phyloP scores from a whole-genome alignment of 2,329 filamentous ascomycete genomes.

The Botrytis fragariae region DNA sequence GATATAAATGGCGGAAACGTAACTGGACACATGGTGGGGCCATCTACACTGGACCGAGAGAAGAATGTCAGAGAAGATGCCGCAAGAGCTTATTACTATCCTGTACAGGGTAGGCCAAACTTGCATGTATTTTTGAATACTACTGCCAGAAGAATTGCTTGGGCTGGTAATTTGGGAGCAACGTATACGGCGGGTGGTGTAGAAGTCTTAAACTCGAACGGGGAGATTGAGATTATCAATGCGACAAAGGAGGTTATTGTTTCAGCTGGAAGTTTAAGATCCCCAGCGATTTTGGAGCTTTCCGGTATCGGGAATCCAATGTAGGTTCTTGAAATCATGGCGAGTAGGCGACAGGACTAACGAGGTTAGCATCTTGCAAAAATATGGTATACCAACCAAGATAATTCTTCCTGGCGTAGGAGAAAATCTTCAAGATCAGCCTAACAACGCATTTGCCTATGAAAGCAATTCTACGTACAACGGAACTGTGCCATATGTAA shows the following conservation, averaged over 20 bases:
- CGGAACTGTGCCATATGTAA: conserved; percentile 23
- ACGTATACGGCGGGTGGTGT: conserved; percentile 41
- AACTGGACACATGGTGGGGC: conserved; percentile 24
- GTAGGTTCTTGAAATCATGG: neutral
- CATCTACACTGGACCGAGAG: conserved; percentile 31
- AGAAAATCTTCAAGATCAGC: conserved; percentile 35
- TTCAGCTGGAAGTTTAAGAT: conserved; percentile 33
- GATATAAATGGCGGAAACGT: conserved; percentile 27
- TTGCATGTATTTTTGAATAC: conserved; percentile 26
- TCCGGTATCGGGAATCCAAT: conserved; percentile 38
- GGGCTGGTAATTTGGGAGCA: conserved; percentile 19
- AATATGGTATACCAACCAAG: conserved; percentile 20
- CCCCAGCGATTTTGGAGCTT: conserved; percentile 40
- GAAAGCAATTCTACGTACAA: conserved; percentile 26
- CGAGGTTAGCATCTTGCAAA: conserved; percentile 22
- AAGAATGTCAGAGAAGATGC: conserved; percentile 27
- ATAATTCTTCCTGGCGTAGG: conserved; percentile 28
- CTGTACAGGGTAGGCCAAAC: conserved; percentile 23
- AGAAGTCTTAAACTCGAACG: conserved; percentile 26
- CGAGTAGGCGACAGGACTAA: neutral
- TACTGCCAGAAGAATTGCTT: conserved; percentile 24
- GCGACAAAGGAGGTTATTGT: conserved; percentile 38
- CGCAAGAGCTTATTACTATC: conserved; percentile 29
- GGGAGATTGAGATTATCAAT: conserved; percentile 25
- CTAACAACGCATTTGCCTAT: conserved; percentile 22